These are phyloP conservation scores for Phytophthora ohioensis DNA, from an alignment of 352 stramenopile species.

Conservation along the genomic window DNA sequence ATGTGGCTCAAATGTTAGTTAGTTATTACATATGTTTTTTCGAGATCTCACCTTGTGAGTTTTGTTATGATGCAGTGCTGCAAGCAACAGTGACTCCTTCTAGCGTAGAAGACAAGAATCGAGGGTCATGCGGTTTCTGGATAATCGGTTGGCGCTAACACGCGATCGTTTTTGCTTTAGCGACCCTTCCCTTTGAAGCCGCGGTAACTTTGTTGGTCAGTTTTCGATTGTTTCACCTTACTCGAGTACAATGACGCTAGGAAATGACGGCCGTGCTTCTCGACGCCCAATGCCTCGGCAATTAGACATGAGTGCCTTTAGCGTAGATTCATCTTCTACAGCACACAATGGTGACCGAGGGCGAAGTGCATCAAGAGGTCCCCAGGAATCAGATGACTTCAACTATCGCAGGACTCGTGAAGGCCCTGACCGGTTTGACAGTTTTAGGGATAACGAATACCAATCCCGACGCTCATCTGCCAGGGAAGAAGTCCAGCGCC, in stretches of 20 bases:
- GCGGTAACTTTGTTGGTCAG: constrained; percentile 7
- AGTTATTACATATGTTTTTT: background rate
- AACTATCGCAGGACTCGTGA: constrained; percentile 17
- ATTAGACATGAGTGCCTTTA: constrained; percentile 58
- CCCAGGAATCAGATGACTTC: background rate
- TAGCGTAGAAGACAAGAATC: constrained; percentile 30
- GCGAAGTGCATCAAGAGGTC: background rate
- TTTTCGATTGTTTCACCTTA: constrained; percentile 30
- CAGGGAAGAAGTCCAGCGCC: constrained; percentile 2
- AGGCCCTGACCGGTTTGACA: constrained; percentile 9
- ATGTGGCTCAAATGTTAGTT: constrained; percentile 9
- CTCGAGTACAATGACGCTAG: constrained; percentile 30
- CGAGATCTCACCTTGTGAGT: background rate
- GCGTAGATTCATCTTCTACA: constrained; percentile 25
- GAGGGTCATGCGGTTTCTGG: constrained; percentile 3
- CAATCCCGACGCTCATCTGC: background rate
- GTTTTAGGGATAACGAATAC: constrained; percentile 4
- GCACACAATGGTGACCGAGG: background rate
- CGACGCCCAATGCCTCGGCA: constrained; percentile 58
- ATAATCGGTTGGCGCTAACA: constrained; percentile 26
- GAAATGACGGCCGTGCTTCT: constrained; percentile 38
- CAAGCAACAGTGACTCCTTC: constrained; percentile 67
- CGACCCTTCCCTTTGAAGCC: constrained; percentile 28
- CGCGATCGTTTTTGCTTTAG: constrained; percentile 29
- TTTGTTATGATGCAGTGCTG: constrained; percentile 39